These are phyloP conservation scores for Ustilago trichophora DNA, from an alignment of 1,284 basidiomycete species.

Conservation along the genomic window DNA sequence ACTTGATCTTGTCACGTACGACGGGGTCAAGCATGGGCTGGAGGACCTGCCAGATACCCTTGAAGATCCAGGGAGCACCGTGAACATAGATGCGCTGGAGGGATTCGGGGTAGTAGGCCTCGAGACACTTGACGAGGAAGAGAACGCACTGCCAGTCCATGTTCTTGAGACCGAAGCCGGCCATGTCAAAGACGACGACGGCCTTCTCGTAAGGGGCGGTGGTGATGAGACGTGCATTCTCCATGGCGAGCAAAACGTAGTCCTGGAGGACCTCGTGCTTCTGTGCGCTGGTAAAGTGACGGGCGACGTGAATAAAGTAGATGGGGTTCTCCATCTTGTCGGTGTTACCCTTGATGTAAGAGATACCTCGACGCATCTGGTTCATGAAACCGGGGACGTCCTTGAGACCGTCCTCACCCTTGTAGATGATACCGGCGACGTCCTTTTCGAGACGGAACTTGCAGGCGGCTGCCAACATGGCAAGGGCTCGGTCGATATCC, in stretches of 20 bases:
- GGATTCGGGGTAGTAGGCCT: constrained; percentile 66
- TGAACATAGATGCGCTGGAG: constrained; percentile 66
- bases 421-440: constrained; percentile 60
- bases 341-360: constrained; percentile 66
- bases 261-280: constrained; percentile 65
- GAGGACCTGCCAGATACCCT: constrained; percentile 65
- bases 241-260: constrained; percentile 65
- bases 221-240: constrained; percentile 60
- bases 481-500: constrained; percentile 65
- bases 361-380: constrained; percentile 66
- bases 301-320: constrained; percentile 66
- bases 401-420: constrained; percentile 65
- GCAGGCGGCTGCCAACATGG: constrained; percentile 64
- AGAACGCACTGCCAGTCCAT: constrained; percentile 66
- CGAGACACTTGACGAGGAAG: constrained; percentile 65
- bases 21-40: constrained; percentile 66
- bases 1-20: constrained; percentile 66
- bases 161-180: constrained; percentile 66
- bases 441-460: constrained; percentile 67
- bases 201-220: constrained; percentile 64
- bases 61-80: constrained; percentile 66
- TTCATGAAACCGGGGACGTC: constrained; percentile 66
- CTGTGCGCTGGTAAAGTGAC: constrained; percentile 65
- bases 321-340: constrained; percentile 62
- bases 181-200: constrained; percentile 64